These are phyloP conservation scores for Rhypophila decipiens DNA, from an alignment of 495 filamentous ascomycete species.

Conservation along the genomic window DNA sequence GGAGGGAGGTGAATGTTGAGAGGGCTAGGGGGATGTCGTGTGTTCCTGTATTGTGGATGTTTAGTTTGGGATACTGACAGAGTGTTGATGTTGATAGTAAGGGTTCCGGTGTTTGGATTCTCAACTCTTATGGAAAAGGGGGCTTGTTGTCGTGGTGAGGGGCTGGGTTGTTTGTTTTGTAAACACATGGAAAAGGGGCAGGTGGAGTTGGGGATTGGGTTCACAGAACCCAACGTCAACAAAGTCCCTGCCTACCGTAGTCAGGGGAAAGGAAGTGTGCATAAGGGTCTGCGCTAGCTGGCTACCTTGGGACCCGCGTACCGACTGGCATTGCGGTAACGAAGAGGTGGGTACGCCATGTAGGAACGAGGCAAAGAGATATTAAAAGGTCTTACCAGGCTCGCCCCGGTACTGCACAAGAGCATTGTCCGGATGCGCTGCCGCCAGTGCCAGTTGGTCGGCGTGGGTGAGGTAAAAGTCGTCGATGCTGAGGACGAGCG, in stretches of 20 bases:
- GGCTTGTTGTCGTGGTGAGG: neutral
- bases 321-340: too few relatives aligned
- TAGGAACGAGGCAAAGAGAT: neutral
- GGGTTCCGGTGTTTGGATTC: neutral
- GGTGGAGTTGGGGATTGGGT: neutral
- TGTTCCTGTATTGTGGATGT: conserved; percentile 47
- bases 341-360: neutral
- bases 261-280: neutral
- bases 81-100: too few relatives aligned
- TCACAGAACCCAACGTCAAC: neutral
- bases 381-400: conserved; percentile 39
- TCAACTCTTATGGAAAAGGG: too few relatives aligned
- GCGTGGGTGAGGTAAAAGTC: conserved; percentile 79
- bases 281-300: neutral
- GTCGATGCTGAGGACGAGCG: conserved; percentile 79
- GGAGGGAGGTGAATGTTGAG: conserved; percentile 57
- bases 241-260: too few relatives aligned
- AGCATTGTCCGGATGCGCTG: conserved; percentile 59
- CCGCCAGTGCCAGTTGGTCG: conserved; percentile 63
- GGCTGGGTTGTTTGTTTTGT: neutral
- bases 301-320: too few relatives aligned
- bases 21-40: conserved; percentile 69
- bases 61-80: neutral
- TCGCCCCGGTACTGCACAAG: conserved; percentile 80
- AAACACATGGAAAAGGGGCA: neutral